A percentile compares a stretch with the other conserved stretches of the same genome.
These are phyloP conservation scores for Penicillium sp. DNA, from an alignment of 2,329 filamentous ascomycete species.

Conservation along the genomic window DNA sequence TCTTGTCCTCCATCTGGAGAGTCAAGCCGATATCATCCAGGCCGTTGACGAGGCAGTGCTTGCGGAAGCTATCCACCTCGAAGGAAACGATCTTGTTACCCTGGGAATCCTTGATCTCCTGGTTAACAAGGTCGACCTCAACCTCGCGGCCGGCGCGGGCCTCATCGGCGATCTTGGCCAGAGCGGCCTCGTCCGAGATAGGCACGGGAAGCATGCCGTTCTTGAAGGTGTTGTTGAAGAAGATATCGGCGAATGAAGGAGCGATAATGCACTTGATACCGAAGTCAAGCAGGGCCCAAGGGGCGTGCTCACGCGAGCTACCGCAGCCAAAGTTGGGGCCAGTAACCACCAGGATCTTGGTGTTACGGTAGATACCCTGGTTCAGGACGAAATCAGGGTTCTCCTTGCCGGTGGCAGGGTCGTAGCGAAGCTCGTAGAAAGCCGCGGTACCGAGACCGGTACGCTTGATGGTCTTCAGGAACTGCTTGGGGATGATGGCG, in stretches of 20 bases:
- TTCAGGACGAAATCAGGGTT: slow-evolving; percentile 85
- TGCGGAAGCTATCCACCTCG: slow-evolving; percentile 87
- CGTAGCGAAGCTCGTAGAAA: slow-evolving; percentile 79
- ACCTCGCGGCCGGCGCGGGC: slow-evolving; percentile 76
- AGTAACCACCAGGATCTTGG: slow-evolving; percentile 88
- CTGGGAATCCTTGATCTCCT: slow-evolving; percentile 69
- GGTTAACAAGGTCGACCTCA: slow-evolving; percentile 82
- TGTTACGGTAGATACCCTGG: slow-evolving; percentile 72
- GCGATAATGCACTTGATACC: slow-evolving; percentile 93
- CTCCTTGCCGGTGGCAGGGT: slow-evolving; percentile 64
- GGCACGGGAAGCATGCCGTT: slow-evolving; percentile 94
- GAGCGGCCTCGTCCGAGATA: slow-evolving; percentile 61
- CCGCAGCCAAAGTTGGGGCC: slow-evolving; percentile 96
- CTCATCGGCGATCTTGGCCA: slow-evolving; percentile 69
- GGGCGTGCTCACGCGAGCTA: slow-evolving; percentile 86
- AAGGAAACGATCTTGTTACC: slow-evolving; percentile 74
- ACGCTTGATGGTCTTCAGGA: slow-evolving; percentile 98
- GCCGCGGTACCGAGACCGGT: slow-evolving; percentile 84
- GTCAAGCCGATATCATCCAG: slow-evolving; percentile 94
- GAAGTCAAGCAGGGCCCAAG: slow-evolving; percentile 94
- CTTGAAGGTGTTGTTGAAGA: slow-evolving; percentile 99
- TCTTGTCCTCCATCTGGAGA: slow-evolving; percentile 87
- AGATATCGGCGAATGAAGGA: slow-evolving; percentile 83
- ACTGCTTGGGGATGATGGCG: slow-evolving; percentile 98
- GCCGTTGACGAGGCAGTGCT: slow-evolving; percentile 89